Percentiles rank a stretch among this genome's conserved stretches.
phyloP scores from a whole-genome alignment of 2,329 filamentous ascomycete genomes.

The Rhynchosporium agropyri region DNA sequence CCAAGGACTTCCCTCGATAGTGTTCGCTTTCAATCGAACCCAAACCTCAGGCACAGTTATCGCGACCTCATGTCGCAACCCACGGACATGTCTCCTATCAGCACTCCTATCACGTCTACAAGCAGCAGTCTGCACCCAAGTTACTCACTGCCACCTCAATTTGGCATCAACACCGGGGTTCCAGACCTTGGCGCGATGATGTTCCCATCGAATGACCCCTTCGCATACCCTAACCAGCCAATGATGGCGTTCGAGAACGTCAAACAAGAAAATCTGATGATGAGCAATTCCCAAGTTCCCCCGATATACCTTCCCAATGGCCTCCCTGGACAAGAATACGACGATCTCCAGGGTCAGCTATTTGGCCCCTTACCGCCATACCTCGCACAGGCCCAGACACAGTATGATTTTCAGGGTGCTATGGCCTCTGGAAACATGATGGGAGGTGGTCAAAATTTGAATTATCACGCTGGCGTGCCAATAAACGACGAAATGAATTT shows the following conservation, averaged over 20 bases:
- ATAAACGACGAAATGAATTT: conserved; percentile 36
- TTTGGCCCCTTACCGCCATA: conserved; percentile 73
- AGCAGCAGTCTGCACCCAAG: conserved; percentile 28
- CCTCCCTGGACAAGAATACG: conserved; percentile 41
- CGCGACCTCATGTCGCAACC: conserved; percentile 36
- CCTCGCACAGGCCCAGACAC: conserved; percentile 46
- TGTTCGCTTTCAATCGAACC: conserved; percentile 35
- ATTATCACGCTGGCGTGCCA: conserved; percentile 30
- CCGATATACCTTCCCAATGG: conserved; percentile 40
- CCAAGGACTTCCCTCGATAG: conserved; percentile 39
- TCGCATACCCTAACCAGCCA: conserved; percentile 76
- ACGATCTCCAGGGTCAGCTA: conserved; percentile 73
- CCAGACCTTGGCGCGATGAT: conserved; percentile 77
- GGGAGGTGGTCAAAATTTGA: conserved; percentile 31
- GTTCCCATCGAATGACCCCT: conserved; percentile 78
- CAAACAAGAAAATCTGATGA: conserved; percentile 35
- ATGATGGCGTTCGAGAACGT: conserved; percentile 61
- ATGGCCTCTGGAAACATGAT: conserved; percentile 27
- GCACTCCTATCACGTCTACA: conserved; percentile 37
- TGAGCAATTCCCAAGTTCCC: conserved; percentile 22
- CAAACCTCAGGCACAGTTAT: conserved; percentile 37
- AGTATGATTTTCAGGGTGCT: conserved; percentile 31
- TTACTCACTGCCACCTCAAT: conserved; percentile 42
- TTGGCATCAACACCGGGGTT: conserved; percentile 45
- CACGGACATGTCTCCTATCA: conserved; percentile 34